phyloP scores from a whole-genome alignment of 2,329 filamentous ascomycete species.

The Diaporthe vaccinii region DNA sequence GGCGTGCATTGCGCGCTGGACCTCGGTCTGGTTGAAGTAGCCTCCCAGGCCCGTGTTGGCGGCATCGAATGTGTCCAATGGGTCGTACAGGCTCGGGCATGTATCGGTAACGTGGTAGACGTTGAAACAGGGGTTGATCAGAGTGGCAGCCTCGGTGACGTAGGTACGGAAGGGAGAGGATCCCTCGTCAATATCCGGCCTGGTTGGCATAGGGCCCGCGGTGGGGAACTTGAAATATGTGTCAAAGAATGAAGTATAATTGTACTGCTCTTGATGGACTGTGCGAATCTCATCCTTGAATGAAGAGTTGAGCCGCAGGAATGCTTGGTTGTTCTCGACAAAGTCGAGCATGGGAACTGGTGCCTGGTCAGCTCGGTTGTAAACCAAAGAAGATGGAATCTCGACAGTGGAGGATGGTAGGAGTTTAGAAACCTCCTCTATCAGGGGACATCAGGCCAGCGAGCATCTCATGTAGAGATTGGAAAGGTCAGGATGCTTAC shows the following conservation, averaged over 20 bases:
- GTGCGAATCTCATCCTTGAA: constrained; percentile 64
- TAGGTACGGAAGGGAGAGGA: constrained; percentile 65
- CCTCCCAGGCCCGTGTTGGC: constrained; percentile 69
- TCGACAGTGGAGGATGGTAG: not conserved
- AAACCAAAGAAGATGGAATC: fast-evolving
- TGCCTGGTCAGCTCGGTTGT: constrained; percentile 38
- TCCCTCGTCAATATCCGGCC: constrained; percentile 60
- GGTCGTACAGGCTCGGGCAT: constrained; percentile 74
- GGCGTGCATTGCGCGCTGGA: constrained; percentile 79
- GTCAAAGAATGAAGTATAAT: constrained; percentile 69
- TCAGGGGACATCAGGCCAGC: constrained; percentile 25
- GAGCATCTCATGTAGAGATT: constrained; percentile 51
- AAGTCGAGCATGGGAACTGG: constrained; percentile 66
- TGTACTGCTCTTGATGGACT: constrained; percentile 69
- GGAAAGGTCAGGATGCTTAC: constrained; percentile 50
- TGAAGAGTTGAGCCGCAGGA: constrained; percentile 72
- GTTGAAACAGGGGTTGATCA: constrained; percentile 81
- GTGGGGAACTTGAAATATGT: constrained; percentile 77
- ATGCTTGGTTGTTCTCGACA: constrained; percentile 67
- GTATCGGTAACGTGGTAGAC: constrained; percentile 76
- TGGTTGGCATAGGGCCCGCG: constrained; percentile 66
- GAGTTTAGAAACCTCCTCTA: not conserved
- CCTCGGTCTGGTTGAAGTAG: constrained; percentile 77
- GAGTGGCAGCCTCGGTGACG: constrained; percentile 63
- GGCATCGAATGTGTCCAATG: constrained; percentile 70